Evolutionary conservation across 805 yeast species (phyloP).

Genomic region (Vanderwaltozyma verrucispora): DNA sequence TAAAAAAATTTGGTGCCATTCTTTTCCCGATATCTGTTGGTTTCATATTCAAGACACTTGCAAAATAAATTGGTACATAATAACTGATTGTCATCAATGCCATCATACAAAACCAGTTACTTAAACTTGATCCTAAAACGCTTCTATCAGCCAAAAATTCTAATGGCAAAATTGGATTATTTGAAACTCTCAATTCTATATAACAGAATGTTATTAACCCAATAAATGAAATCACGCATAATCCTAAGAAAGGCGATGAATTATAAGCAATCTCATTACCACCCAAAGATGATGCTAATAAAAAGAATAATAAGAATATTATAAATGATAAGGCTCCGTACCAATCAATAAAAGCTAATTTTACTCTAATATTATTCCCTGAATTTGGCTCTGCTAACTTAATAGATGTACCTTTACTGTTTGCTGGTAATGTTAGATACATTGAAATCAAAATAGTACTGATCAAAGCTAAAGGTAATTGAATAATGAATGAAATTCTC

Average conservation of each 20-base stretch:
- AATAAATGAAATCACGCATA: constrained; percentile 14
- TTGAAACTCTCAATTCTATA: constrained; percentile 33
- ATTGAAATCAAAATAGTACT: constrained; percentile 40
- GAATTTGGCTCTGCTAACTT: not conserved
- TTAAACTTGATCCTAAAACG: constrained; percentile 45
- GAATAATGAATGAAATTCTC: constrained; percentile 50
- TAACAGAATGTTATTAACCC: constrained; percentile 35
- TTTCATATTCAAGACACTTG: constrained; percentile 42
- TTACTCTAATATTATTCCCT: constrained; percentile 1
- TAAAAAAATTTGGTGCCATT: constrained; percentile 50
- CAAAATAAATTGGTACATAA: constrained; percentile 52
- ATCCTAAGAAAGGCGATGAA: constrained; percentile 13
- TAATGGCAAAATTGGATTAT: constrained; percentile 56
- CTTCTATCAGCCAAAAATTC: constrained; percentile 45
- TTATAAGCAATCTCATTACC: constrained; percentile 39
- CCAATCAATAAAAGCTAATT: constrained; percentile 40
- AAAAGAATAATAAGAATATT: constrained; percentile 33
- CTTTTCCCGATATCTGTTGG: constrained; percentile 52
- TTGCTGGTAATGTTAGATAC: constrained; percentile 28
- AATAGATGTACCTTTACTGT: constrained; percentile 30
- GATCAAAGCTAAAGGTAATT: constrained; percentile 35
- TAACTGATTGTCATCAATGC: constrained; percentile 37
- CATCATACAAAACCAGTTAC: constrained; percentile 29
- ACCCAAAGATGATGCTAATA: constrained; percentile 44
- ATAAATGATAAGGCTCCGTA: constrained; percentile 39